phyloP scores from a whole-genome alignment of 352 stramenopile genomes.

The Pythium coloratum region DNA sequence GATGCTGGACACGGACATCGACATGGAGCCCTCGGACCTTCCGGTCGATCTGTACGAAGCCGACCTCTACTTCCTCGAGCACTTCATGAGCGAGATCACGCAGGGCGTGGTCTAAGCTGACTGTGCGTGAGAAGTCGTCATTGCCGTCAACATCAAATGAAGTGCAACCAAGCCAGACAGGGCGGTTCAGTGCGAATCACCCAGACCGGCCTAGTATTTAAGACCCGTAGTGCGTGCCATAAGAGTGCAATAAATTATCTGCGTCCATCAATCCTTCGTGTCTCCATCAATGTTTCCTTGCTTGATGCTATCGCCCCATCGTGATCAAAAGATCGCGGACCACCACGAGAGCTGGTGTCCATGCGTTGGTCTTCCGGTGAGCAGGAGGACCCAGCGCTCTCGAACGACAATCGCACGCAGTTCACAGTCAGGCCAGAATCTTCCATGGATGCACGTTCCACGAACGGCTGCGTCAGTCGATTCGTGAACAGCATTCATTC shows the following conservation, averaged over 20 bases:
- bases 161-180: slow-evolving; percentile 18
- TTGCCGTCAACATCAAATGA: slow-evolving; percentile 9
- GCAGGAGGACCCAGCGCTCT: not conserved
- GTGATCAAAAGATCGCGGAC: not conserved
- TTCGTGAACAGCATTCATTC: not conserved
- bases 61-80: slow-evolving; percentile 78
- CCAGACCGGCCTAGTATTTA: slow-evolving; percentile 17
- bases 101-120: slow-evolving; percentile 31
- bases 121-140: slow-evolving; percentile 12
- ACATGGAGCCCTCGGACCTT: slow-evolving; percentile 73
- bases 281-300: not conserved
- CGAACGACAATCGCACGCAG: not conserved
- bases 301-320: not conserved
- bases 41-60: slow-evolving; percentile 77
- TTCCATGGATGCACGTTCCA: slow-evolving; percentile 2
- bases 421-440: not conserved
- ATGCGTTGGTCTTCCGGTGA: not conserved
- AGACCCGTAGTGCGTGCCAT: not conserved
- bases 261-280: not conserved
- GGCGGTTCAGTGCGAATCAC: slow-evolving; percentile 3
- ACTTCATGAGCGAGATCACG: slow-evolving; percentile 81
- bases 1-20: slow-evolving; percentile 74
- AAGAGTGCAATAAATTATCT: slow-evolving; percentile 12
- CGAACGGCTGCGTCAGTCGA: not conserved
- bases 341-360: not conserved